Evolutionary conservation across 345 rosid species (phyloP).

Genomic region (Eucalyptus tenuipes): DNA sequence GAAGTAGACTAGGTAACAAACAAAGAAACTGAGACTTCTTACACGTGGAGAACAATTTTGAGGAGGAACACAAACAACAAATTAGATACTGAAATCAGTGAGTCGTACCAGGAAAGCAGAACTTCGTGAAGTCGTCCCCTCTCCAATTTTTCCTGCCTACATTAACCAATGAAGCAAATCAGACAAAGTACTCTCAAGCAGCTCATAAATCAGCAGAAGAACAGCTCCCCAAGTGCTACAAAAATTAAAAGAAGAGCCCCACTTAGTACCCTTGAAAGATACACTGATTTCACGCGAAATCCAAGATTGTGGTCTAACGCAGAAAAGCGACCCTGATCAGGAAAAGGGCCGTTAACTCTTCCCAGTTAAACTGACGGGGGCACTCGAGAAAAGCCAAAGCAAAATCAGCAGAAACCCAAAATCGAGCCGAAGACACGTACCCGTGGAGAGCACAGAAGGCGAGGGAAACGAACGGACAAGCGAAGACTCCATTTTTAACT

Average conservation of each 20-base stretch:
- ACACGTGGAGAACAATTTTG: neutral
- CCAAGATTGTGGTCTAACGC: neutral
- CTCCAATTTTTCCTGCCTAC: constrained; percentile 18
- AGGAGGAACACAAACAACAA: neutral
- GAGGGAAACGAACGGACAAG: constrained; percentile 14
- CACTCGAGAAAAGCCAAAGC: neutral
- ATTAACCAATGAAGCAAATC: neutral
- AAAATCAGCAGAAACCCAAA: neutral
- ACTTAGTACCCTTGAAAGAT: neutral
- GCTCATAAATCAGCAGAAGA: neutral
- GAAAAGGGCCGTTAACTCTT: neutral
- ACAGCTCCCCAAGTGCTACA: neutral
- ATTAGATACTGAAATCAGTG: neutral
- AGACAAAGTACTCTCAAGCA: neutral
- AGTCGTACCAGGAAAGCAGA: neutral
- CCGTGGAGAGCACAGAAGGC: constrained; percentile 16
- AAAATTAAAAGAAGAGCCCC: neutral
- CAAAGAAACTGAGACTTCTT: neutral
- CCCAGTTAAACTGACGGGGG: neutral
- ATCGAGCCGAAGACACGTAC: constrained; percentile 3
- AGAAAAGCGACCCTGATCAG: neutral
- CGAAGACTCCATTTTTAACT: constrained; percentile 43
- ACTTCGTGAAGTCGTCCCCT: constrained; percentile 8
- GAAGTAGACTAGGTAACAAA: neutral
- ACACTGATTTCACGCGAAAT: neutral